Percentiles rank a stretch among this genome's conserved stretches.
Conservation (phyloP, 805 yeast species). For the Cyberlindnera saturnus region DNA sequence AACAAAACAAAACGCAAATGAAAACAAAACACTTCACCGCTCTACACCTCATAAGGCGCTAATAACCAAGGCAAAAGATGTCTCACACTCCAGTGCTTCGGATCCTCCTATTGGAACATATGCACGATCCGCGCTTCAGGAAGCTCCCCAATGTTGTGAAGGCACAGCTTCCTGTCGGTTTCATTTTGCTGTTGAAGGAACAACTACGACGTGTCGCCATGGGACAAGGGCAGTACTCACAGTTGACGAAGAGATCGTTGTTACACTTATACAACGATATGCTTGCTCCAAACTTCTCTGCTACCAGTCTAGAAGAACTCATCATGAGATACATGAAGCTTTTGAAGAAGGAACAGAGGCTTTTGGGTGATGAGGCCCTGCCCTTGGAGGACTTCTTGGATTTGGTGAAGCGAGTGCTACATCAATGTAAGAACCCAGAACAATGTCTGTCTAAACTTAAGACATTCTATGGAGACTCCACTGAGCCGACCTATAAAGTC, state of each 20-base stretch:
- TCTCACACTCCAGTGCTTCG: conserved; percentile 51
- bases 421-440: neutral
- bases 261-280: conserved; percentile 59
- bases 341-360: conserved; percentile 47
- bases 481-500: conserved; percentile 43
- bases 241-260: conserved; percentile 50
- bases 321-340: conserved; percentile 46
- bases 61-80: conserved; percentile 9
- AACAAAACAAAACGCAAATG: neutral
- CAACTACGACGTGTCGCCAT: conserved; percentile 41
- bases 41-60: neutral
- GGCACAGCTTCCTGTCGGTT: conserved; percentile 28
- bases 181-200: conserved; percentile 32
- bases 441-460: neutral
- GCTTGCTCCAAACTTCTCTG: conserved; percentile 29
- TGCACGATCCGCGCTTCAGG: conserved; percentile 58
- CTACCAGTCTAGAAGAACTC: conserved; percentile 36
- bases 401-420: neutral
- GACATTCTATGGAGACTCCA: neutral
- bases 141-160: conserved; percentile 5
- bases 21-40: neutral
- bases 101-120: conserved; percentile 50
- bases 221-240: conserved; percentile 29
- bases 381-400: conserved; percentile 2
- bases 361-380: conserved; percentile 9